Percentiles rank a stretch among this genome's conserved stretches.
phyloP scores from a whole-genome alignment of 495 filamentous ascomycete genomes.

The Chaetomium tenue region DNA sequence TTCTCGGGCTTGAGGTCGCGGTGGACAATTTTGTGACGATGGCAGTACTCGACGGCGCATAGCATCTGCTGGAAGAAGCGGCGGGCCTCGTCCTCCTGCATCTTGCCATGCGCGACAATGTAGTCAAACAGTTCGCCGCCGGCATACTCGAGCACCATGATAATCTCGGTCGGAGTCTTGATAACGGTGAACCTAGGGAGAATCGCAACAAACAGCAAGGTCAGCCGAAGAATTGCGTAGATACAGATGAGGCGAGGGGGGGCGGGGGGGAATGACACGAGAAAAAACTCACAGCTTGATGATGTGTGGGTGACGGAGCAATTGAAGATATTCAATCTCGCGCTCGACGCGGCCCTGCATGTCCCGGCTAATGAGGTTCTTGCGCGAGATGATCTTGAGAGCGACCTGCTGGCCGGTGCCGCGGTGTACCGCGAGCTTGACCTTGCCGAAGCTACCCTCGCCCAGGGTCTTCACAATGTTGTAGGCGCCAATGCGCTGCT shows the following conservation, averaged over 20 bases:
- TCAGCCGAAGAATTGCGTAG: neutral
- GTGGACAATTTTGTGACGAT: constrained; percentile 97
- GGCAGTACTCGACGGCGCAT: constrained; percentile 98
- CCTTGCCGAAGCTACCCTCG: constrained; percentile 97
- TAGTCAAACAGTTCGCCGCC: constrained; percentile 97
- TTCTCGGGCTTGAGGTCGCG: constrained; percentile 98
- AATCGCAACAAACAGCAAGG: constrained; percentile 6
- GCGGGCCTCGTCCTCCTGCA: constrained; percentile 83
- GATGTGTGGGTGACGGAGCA: constrained; percentile 95
- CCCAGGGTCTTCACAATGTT: constrained; percentile 85
- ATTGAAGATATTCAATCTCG: constrained; percentile 95
- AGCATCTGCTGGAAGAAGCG: constrained; percentile 99
- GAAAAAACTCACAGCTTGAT: constrained; percentile 78
- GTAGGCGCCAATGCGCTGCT: constrained; percentile 87
- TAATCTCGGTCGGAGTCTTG: constrained; percentile 87
- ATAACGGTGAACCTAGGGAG: constrained; percentile 84
- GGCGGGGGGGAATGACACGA: no score
- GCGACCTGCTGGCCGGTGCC: constrained; percentile 91
- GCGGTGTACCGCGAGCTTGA: constrained; percentile 90
- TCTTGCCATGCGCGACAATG: constrained; percentile 84
- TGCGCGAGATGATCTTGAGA: constrained; percentile 92
- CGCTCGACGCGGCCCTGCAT: constrained; percentile 97
- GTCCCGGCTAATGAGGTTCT: constrained; percentile 90
- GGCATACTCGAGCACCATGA: constrained; percentile 98
- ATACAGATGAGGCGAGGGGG: neutral